phyloP scores from a whole-genome alignment of 1,139 yeast species.

The Hyphopichia wangnamkhiaoensis region DNA sequence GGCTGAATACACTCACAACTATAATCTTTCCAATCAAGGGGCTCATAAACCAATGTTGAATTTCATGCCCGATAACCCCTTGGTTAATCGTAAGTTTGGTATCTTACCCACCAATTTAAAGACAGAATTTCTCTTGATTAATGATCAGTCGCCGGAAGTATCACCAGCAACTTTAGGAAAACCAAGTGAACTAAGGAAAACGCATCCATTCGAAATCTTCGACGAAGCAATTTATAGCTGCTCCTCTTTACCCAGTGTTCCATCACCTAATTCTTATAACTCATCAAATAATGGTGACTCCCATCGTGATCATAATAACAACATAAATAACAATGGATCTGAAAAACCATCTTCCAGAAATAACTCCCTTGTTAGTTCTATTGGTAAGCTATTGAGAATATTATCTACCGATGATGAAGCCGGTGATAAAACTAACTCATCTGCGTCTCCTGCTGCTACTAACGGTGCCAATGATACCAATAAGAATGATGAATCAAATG shows the following conservation, averaged over 20 bases:
- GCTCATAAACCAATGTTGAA: neutral
- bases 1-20: conserved; percentile 9
- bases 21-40: conserved; percentile 7
- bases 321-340: conserved; percentile 10
- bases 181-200: conserved; percentile 42
- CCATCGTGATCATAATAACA: conserved; percentile 1
- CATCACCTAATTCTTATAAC: conserved; percentile 6
- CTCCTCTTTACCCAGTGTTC: conserved; percentile 32
- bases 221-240: conserved; percentile 76
- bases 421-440: neutral
- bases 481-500: conserved; percentile 4
- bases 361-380: conserved; percentile 36
- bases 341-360: conserved; percentile 14
- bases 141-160: conserved; percentile 14
- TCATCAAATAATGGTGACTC: conserved; percentile 10
- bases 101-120: conserved; percentile 38
- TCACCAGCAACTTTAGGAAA: conserved; percentile 17
- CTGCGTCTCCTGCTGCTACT: too few species aligned
- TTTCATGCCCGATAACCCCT: conserved; percentile 51
- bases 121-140: conserved; percentile 26
- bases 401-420: conserved; percentile 33
- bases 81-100: conserved; percentile 51
- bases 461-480: neutral
- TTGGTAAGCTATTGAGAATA: conserved; percentile 40
- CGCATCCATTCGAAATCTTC: conserved; percentile 71